Percentiles rank a stretch among this genome's conserved stretches.
These are phyloP conservation scores for Dissophora globulifera DNA, from an alignment of 192 early-diverging fungal species.

Conservation along the genomic window DNA sequence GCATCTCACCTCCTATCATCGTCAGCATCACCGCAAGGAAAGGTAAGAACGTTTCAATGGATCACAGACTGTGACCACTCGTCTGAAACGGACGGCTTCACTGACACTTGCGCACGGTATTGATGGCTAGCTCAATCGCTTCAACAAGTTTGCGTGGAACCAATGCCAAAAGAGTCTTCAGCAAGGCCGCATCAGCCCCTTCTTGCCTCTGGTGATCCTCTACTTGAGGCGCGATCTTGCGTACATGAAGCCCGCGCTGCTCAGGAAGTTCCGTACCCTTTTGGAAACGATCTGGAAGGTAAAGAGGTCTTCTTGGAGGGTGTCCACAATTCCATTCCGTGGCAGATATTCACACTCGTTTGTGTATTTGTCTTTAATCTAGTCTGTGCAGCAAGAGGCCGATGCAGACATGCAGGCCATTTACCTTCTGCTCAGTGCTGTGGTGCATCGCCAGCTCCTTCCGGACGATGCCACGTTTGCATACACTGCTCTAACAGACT, in stretches of 20 bases:
- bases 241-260: conserved; percentile 49
- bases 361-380: background rate
- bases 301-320: background rate
- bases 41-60: conserved; percentile 11
- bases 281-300: conserved; percentile 54
- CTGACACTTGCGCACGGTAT: too few species aligned
- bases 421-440: conserved; percentile 51
- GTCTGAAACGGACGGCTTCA: too few species aligned
- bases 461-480: conserved; percentile 50
- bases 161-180: conserved; percentile 49
- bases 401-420: conserved; percentile 48
- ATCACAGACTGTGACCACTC: background rate
- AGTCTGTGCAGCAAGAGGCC: conserved; percentile 32
- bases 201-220: conserved; percentile 52
- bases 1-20: background rate
- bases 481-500: conserved; percentile 51
- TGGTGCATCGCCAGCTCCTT: conserved; percentile 50
- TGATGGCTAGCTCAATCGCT: conserved; percentile 44
- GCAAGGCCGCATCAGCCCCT: conserved; percentile 43
- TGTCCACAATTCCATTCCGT: background rate
- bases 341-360: background rate
- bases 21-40: conserved; percentile 17
- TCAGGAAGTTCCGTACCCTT: conserved; percentile 36
- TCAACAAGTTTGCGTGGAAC: conserved; percentile 58
- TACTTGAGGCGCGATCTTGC: conserved; percentile 54